phyloP scores from a whole-genome alignment of 192 early-diverging fungal species.

The Chytriomyces confervae region DNA sequence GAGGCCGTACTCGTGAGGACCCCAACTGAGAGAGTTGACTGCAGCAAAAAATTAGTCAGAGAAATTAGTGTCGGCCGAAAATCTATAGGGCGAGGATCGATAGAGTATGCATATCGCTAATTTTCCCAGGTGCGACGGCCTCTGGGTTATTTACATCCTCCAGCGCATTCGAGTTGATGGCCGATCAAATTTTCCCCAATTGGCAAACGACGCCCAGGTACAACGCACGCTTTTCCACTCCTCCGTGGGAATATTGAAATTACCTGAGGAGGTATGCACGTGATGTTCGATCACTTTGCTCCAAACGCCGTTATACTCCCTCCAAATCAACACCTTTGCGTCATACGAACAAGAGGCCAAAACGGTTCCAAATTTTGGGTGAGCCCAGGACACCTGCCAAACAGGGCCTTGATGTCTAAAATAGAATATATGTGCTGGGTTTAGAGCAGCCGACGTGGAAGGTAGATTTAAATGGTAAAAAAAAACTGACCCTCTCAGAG shows the following conservation, averaged over 20 bases:
- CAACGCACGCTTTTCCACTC: background rate
- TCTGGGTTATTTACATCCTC: too few relatives aligned
- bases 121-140: too few relatives aligned
- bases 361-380: constrained; percentile 96
- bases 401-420: constrained; percentile 93
- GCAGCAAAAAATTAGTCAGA: background rate
- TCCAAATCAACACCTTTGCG: constrained; percentile 94
- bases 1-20: constrained; percentile 94
- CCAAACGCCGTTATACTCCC: constrained; percentile 85
- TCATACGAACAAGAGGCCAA: constrained; percentile 98
- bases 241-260: background rate
- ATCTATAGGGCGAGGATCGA: too few relatives aligned
- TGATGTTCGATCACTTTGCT: constrained; percentile 84
- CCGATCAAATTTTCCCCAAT: too few relatives aligned
- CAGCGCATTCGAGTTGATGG: too few relatives aligned
- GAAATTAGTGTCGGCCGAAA: background rate
- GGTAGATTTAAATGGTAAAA: background rate
- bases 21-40: constrained; percentile 98
- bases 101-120: too few relatives aligned
- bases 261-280: constrained; percentile 89
- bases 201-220: too few relatives aligned
- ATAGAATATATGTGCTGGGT: background rate
- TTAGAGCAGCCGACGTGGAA: background rate
- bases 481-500: constrained; percentile 69
- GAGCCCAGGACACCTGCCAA: constrained; percentile 99